Conservation (phyloP, 1,284 basidiomycete species). For the Ganoderma lingzhi region DNA sequence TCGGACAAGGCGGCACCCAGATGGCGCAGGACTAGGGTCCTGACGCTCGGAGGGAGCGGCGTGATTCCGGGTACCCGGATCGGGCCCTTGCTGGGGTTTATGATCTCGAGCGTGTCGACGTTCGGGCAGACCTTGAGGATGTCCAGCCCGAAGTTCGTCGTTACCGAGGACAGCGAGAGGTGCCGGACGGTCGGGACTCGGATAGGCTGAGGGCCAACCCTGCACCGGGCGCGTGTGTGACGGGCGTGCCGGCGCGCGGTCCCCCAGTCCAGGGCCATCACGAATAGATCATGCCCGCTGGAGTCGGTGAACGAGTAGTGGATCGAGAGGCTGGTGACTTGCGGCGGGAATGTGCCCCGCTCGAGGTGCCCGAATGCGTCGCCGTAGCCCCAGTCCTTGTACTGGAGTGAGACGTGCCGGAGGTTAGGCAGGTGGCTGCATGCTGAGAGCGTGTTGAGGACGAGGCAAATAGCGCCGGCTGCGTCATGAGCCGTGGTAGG, state of each 20-base stretch:
- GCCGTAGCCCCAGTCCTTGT: conserved; percentile 45
- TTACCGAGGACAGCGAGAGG: conserved; percentile 38
- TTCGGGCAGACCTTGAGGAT: conserved; percentile 37
- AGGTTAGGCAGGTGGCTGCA: conserved; percentile 44
- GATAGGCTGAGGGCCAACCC: conserved; percentile 24
- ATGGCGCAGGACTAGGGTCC: conserved; percentile 29
- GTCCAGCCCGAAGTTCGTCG: conserved; percentile 37
- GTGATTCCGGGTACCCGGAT: conserved; percentile 29
- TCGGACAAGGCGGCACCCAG: conserved; percentile 12
- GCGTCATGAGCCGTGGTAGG: conserved; percentile 21
- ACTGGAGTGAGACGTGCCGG: conserved; percentile 43
- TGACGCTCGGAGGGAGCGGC: not conserved
- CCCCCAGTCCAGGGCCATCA: not conserved
- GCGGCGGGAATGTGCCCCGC: conserved; percentile 41
- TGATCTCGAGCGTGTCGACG: conserved; percentile 37
- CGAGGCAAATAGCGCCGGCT: conserved; percentile 34
- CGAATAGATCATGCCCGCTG: not conserved
- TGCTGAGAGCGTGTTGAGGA: conserved; percentile 38
- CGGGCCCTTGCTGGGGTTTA: conserved; percentile 14
- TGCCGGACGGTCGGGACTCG: conserved; percentile 28
- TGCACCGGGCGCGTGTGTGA: not conserved
- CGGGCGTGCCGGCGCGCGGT: no score
- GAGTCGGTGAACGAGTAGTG: conserved; percentile 35
- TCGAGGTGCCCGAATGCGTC: conserved; percentile 44
- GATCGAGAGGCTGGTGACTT: conserved; percentile 43